phyloP scores from a whole-genome alignment of 2,329 filamentous ascomycete species.

The Peltaster fructicola region DNA sequence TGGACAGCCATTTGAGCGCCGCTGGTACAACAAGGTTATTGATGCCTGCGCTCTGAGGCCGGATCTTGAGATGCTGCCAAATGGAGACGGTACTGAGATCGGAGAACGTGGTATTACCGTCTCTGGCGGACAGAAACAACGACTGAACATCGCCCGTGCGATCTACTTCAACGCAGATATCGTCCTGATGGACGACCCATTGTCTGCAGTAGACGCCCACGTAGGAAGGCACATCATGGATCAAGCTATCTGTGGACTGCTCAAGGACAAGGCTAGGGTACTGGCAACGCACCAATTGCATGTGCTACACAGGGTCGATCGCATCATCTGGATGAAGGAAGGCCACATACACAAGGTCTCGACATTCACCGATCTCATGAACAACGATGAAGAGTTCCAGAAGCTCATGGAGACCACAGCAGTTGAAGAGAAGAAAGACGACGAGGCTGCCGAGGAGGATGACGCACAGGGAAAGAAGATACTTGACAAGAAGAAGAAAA shows the following conservation, averaged over 20 bases:
- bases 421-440: conserved; percentile 39
- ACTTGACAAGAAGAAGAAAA: conserved; percentile 32
- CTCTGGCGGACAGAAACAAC: conserved; percentile 87
- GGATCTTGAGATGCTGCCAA: conserved; percentile 84
- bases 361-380: conserved; percentile 79
- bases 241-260: conserved; percentile 73
- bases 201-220: conserved; percentile 40
- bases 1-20: conserved; percentile 52
- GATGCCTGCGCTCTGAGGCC: conserved; percentile 68
- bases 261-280: conserved; percentile 78
- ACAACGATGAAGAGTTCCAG: conserved; percentile 57
- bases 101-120: conserved; percentile 91
- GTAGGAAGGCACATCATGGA: conserved; percentile 66
- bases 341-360: conserved; percentile 72
- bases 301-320: conserved; percentile 75
- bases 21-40: conserved; percentile 74
- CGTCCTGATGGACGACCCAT: conserved; percentile 45
- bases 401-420: conserved; percentile 67
- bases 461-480: conserved; percentile 41
- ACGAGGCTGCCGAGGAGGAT: conserved; percentile 27
- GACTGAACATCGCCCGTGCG: conserved; percentile 76
- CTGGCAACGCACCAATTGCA: conserved; percentile 91
- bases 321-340: conserved; percentile 83
- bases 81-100: conserved; percentile 78
- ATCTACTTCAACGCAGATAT: conserved; percentile 49